Conservation (phyloP, 305 asterid genomes). For the Caryopteris hybrid region DNA sequence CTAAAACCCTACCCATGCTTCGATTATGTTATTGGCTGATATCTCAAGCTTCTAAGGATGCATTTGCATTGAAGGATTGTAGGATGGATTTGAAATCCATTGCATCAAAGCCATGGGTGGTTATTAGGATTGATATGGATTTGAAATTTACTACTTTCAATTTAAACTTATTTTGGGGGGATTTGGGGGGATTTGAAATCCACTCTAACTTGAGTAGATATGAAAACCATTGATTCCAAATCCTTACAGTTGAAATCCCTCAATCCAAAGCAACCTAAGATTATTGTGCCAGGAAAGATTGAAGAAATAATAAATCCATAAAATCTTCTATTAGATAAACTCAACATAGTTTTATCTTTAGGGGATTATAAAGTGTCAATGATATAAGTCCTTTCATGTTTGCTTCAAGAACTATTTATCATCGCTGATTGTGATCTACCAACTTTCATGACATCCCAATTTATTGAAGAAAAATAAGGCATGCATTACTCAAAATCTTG, state of each 20-base stretch:
- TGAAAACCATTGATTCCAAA: too few species aligned
- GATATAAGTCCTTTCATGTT: background rate
- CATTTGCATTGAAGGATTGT: too few species aligned
- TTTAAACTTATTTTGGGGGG: too few species aligned
- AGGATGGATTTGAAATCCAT: too few species aligned
- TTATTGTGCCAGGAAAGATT: background rate
- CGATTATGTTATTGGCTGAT: background rate
- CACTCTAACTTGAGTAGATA: too few species aligned
- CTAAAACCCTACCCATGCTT: background rate
- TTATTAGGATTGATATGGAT: too few species aligned
- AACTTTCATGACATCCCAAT: background rate
- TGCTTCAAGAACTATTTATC: background rate
- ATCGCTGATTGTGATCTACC: background rate
- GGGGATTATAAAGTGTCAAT: background rate
- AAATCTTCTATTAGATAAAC: background rate
- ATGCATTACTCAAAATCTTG: background rate
- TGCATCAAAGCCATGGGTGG: too few species aligned
- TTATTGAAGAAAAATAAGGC: slow-evolving; percentile 1
- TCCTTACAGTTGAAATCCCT: too few species aligned
- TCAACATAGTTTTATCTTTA: background rate
- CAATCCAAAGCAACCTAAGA: too few species aligned
- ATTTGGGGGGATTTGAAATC: too few species aligned
- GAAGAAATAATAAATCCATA: background rate
- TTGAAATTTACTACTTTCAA: too few species aligned
- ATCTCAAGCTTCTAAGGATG: background rate